Percentiles rank a stretch among this genome's conserved stretches.
phyloP scores from a whole-genome alignment of 495 filamentous ascomycete genomes.

The Achaetomiella virescens region DNA sequence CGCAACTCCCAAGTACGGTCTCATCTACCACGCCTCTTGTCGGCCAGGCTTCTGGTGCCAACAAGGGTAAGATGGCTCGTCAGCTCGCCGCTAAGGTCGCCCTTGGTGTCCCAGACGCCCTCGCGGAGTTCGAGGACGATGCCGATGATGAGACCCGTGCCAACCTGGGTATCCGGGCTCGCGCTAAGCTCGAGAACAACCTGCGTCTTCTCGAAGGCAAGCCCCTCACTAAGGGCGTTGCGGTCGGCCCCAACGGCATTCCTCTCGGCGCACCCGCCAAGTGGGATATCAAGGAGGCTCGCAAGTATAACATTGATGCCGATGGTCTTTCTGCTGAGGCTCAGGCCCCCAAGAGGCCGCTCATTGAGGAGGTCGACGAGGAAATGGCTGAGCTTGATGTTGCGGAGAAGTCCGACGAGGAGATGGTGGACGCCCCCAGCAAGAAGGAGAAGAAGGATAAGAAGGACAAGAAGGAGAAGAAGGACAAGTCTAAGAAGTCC shows the following conservation, averaged over 20 bases:
- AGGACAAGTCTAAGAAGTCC: constrained; percentile 21
- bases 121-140: constrained; percentile 67
- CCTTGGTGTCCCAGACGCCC: constrained; percentile 85
- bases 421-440: constrained; percentile 18
- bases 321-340: constrained; percentile 76
- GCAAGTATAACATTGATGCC: constrained; percentile 92
- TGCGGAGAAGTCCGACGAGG: constrained; percentile 25
- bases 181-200: constrained; percentile 77
- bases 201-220: constrained; percentile 84
- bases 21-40: constrained; percentile 98
- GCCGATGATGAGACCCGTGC: constrained; percentile 83
- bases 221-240: constrained; percentile 70
- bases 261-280: constrained; percentile 54
- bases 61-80: constrained; percentile 99
- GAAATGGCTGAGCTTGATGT: constrained; percentile 49
- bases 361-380: constrained; percentile 50
- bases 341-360: constrained; percentile 54
- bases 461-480: constrained; percentile 13
- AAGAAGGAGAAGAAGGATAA: constrained; percentile 37
- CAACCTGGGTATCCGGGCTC: constrained; percentile 63
- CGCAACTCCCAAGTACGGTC: constrained; percentile 97
- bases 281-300: constrained; percentile 88
- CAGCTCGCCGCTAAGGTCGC: constrained; percentile 91
- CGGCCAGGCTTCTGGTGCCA: constrained; percentile 91
- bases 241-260: constrained; percentile 67